A percentile compares a stretch with the other conserved stretches of the same genome.
Conservation (phyloP, 1,139 yeast species). For the Saccharomyces hybrid region DNA sequence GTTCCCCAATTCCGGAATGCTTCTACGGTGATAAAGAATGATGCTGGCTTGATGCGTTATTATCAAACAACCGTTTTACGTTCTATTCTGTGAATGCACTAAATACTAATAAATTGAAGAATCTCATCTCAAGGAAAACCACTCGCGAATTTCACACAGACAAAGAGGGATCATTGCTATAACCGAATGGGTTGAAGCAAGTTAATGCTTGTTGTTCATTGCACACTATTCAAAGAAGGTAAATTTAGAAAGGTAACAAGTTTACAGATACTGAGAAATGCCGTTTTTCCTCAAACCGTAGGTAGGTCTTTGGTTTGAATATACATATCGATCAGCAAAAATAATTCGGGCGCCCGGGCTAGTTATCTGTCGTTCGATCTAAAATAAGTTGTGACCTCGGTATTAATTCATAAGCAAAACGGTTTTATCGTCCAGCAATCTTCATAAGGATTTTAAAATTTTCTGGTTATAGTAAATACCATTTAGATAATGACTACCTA, state of each 20-base stretch:
- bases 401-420: background rate
- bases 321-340: background rate
- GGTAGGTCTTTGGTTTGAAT: background rate
- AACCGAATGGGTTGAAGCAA: conserved; percentile 3
- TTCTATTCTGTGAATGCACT: conserved; percentile 5
- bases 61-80: conserved; percentile 4
- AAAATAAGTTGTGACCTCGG: background rate
- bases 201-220: background rate
- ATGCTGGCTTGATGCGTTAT: conserved; percentile 44
- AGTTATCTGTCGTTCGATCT: background rate
- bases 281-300: background rate
- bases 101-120: conserved; percentile 3
- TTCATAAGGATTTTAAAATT: background rate
- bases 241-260: background rate
- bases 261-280: background rate
- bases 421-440: background rate
- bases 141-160: conserved; percentile 4
- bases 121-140: background rate
- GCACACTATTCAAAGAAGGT: background rate
- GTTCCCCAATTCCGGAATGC: conserved; percentile 13
- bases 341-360: background rate
- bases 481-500: background rate
- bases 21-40: conserved; percentile 52
- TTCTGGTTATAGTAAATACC: background rate
- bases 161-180: conserved; percentile 3